These are phyloP conservation scores for Penicillium sp. DNA, from an alignment of 2,329 filamentous ascomycete genomes.

Conservation along the genomic window DNA sequence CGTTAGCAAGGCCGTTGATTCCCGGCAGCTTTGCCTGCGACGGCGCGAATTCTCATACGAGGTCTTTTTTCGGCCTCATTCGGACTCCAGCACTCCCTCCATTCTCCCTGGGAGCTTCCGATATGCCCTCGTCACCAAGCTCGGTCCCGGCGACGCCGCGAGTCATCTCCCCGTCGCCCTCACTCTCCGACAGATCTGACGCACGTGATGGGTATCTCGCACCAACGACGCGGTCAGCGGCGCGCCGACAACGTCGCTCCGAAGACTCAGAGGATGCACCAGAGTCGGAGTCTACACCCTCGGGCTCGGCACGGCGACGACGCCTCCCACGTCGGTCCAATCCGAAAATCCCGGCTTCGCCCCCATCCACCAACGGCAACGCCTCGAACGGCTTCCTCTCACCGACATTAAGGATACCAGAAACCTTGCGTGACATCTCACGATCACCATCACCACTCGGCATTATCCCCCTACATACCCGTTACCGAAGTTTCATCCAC, in stretches of 20 bases:
- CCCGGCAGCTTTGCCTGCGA: constrained; percentile 25
- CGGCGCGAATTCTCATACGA: constrained; percentile 13
- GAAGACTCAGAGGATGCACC: constrained; percentile 47
- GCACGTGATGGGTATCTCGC: constrained; percentile 65
- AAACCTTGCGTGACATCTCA: constrained; percentile 84
- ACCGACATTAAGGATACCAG: constrained; percentile 49
- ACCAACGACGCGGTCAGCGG: constrained; percentile 73
- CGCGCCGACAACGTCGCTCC: constrained; percentile 54
- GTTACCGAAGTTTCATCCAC: constrained; percentile 90
- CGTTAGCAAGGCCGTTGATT: constrained; percentile 21
- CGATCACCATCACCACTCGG: constrained; percentile 89
- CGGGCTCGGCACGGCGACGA: constrained; percentile 51
- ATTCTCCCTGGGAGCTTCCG: constrained; percentile 35
- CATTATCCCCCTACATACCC: constrained; percentile 88
- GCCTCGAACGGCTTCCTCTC: constrained; percentile 40
- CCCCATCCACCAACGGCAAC: constrained; percentile 38
- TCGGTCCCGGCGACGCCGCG: constrained; percentile 74
- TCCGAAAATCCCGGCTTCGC: constrained; percentile 43
- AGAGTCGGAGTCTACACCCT: constrained; percentile 13
- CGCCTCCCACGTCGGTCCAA: constrained; percentile 36
- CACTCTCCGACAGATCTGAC: constrained; percentile 53
- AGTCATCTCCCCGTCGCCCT: constrained; percentile 86
- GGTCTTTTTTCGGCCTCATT: constrained; percentile 28
- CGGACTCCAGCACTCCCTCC: constrained; percentile 48
- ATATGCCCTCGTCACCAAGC: constrained; percentile 49